phyloP scores from a whole-genome alignment of 2,329 filamentous ascomycete species.

The Geosmithia flava region DNA sequence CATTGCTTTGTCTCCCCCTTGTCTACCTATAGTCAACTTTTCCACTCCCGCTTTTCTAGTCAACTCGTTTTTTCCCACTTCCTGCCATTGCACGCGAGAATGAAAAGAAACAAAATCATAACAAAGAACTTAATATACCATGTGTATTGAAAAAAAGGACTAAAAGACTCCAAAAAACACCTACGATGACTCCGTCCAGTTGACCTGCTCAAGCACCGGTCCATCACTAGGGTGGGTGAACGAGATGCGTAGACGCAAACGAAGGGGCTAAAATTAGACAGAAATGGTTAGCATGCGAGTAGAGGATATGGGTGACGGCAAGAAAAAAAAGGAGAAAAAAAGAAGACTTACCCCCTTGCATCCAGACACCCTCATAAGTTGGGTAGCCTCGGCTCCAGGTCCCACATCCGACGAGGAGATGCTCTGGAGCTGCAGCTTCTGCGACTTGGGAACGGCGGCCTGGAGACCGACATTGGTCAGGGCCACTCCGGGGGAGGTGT shows the following conservation, averaged over 20 bases:
- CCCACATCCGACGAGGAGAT: slow-evolving; percentile 72
- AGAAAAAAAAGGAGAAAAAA: neutral
- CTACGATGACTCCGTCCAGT: slow-evolving; percentile 74
- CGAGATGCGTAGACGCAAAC: slow-evolving; percentile 73
- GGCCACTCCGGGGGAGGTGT: slow-evolving; percentile 51
- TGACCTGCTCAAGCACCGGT: slow-evolving; percentile 80
- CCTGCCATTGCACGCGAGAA: neutral
- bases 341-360: slow-evolving; percentile 70
- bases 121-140: neutral
- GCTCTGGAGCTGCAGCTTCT: slow-evolving; percentile 83
- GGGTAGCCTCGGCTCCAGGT: slow-evolving; percentile 71
- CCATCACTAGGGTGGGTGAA: slow-evolving; percentile 61
- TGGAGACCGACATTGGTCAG: slow-evolving; percentile 74
- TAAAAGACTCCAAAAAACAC: neutral
- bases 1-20: too few species aligned
- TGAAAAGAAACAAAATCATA: neutral
- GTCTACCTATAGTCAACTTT: too few species aligned
- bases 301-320: neutral
- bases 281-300: neutral
- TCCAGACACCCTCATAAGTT: slow-evolving; percentile 78
- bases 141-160: neutral
- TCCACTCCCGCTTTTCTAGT: too few species aligned
- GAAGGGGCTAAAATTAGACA: slow-evolving; percentile 50
- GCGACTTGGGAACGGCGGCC: slow-evolving; percentile 90
- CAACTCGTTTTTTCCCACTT: neutral